phyloP scores from a whole-genome alignment of 2,329 filamentous ascomycete species.

The Epicoccum sorghinum region DNA sequence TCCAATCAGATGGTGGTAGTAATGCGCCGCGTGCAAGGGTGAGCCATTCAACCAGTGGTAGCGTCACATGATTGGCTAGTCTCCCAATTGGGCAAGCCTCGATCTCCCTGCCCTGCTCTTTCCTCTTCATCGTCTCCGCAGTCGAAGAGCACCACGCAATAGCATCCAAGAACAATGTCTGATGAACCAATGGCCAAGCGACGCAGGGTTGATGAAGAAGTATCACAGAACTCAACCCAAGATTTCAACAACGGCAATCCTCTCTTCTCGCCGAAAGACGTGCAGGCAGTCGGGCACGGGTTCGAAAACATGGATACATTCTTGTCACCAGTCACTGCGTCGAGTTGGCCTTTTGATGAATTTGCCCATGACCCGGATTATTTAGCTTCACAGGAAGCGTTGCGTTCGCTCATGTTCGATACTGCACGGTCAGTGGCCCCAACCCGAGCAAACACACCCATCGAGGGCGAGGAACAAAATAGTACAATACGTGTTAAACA shows the following conservation, averaged over 20 bases:
- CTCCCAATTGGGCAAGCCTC: neutral
- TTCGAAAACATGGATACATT: slow-evolving; percentile 31
- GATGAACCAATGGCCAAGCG: slow-evolving; percentile 3
- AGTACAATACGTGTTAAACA: slow-evolving; percentile 25
- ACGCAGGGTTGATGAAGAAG: neutral
- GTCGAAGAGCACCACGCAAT: neutral
- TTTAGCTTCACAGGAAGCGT: slow-evolving; percentile 36
- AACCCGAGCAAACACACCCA: slow-evolving; percentile 30
- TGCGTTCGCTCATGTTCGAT: slow-evolving; percentile 36
- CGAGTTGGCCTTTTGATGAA: slow-evolving; percentile 35
- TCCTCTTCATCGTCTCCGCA: neutral
- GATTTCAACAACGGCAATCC: neutral
- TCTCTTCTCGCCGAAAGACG: neutral
- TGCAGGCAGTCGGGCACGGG: neutral
- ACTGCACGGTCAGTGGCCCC: slow-evolving; percentile 37
- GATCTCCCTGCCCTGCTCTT: neutral
- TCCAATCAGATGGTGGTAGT: no score
- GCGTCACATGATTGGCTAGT: no score
- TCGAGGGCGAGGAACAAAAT: slow-evolving; percentile 15
- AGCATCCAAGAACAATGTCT: neutral
- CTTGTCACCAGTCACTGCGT: slow-evolving; percentile 27
- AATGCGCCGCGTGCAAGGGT: no score
- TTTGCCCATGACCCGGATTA: slow-evolving; percentile 38
- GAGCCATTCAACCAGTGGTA: no score
- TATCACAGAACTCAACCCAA: neutral